phyloP scores from a whole-genome alignment of 129 eudicot species.

The Artemisia annua region DNA sequence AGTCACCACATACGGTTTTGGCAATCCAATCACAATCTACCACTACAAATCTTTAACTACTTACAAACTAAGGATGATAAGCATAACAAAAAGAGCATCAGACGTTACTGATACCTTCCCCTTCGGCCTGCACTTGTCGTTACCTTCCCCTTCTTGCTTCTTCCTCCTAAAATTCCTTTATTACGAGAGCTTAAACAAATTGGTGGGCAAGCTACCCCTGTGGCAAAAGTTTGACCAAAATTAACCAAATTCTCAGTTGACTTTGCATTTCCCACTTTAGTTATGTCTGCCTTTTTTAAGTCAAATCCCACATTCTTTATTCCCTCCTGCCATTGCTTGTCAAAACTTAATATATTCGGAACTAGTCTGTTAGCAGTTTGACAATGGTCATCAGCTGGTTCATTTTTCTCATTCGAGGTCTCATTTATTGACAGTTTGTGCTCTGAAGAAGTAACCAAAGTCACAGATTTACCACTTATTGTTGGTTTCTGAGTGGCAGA shows the following conservation, averaged over 20 bases:
- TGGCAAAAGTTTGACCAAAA: neutral
- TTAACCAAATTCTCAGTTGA: neutral
- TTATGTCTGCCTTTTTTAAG: neutral
- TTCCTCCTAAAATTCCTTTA: too few relatives aligned
- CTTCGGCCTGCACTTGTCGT: too few relatives aligned
- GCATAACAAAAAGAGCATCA: neutral
- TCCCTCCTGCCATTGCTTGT: neutral
- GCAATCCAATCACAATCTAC: neutral
- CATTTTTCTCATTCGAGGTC: neutral
- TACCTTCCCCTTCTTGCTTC: too few relatives aligned
- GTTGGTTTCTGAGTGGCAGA: neutral
- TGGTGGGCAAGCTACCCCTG: neutral
- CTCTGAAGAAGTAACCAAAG: neutral
- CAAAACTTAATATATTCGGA: neutral
- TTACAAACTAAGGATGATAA: neutral
- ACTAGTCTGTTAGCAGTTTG: neutral
- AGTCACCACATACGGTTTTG: neutral
- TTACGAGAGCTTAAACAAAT: too few relatives aligned
- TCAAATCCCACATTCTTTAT: neutral
- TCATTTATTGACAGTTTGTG: slow-evolving; percentile 16
- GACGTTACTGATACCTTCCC: too few relatives aligned
- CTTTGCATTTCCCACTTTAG: neutral
- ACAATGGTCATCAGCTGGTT: neutral
- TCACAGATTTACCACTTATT: too few relatives aligned
- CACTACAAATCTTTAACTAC: neutral